Conservation (phyloP, 495 filamentous ascomycete genomes). For the Aspergillus campestris region DNA sequence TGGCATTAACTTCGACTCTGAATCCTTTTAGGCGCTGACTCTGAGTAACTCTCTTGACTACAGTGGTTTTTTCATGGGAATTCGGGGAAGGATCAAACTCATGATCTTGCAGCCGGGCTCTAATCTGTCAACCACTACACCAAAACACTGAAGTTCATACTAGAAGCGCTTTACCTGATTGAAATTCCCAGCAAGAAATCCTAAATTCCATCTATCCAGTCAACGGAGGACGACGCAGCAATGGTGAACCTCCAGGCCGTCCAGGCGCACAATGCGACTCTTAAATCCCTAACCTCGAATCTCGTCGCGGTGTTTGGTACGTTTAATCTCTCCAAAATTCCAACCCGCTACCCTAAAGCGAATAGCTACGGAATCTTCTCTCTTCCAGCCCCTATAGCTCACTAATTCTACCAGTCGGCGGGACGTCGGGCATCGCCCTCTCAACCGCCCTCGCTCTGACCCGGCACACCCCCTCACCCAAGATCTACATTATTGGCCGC, state of each 20-base stretch:
- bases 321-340: not conserved
- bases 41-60: too few species aligned
- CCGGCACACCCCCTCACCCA: constrained; percentile 36
- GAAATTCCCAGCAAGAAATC: too few species aligned
- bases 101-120: too few species aligned
- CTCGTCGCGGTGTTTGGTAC: constrained; percentile 3
- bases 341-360: too few species aligned
- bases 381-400: not conserved
- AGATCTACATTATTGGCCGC: constrained; percentile 43
- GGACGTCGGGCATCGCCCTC: constrained; percentile 56
- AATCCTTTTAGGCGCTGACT: too few species aligned
- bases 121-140: too few species aligned
- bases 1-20: too few species aligned
- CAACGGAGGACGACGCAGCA: not conserved
- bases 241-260: constrained; percentile 1
- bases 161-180: too few species aligned
- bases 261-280: constrained; percentile 1
- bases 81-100: too few species aligned
- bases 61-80: too few species aligned
- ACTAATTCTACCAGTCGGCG: constrained; percentile 41
- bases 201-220: too few species aligned
- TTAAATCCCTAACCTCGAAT: not conserved
- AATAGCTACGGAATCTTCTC: not conserved
- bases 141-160: too few species aligned
- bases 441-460: constrained; percentile 50